These are phyloP conservation scores for Saturnispora ahearnii DNA, from an alignment of 805 yeast species.

Conservation along the genomic window DNA sequence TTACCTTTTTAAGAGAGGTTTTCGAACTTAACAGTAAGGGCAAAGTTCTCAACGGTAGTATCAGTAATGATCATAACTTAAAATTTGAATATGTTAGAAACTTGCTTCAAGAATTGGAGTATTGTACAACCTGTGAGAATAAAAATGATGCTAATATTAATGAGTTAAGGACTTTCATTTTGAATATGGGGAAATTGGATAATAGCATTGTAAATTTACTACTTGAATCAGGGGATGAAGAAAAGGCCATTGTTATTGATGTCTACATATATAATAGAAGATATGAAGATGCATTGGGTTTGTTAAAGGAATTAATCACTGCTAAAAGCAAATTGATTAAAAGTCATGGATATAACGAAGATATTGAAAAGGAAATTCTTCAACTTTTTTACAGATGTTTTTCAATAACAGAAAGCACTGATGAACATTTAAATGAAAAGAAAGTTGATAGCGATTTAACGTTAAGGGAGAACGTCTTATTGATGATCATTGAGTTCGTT, in stretches of 20 bases:
- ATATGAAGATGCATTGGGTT: conserved; percentile 24
- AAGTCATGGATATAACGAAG: conserved; percentile 7
- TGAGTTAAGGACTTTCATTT: conserved; percentile 13
- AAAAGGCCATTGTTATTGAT: conserved; percentile 28
- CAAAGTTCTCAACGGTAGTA: conserved; percentile 21
- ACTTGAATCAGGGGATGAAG: conserved; percentile 16
- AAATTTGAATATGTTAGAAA: conserved; percentile 10
- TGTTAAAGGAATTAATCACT: conserved; percentile 17
- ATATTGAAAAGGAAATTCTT: conserved; percentile 28
- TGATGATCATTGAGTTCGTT: conserved; percentile 31
- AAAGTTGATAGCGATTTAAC: conserved; percentile 18
- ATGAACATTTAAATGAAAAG: conserved; percentile 9
- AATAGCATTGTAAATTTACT: conserved; percentile 18
- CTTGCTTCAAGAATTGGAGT: not conserved
- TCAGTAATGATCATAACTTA: conserved; percentile 18
- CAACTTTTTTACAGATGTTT: conserved; percentile 28
- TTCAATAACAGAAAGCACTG: conserved; percentile 23
- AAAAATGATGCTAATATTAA: not conserved
- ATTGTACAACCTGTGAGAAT: not conserved
- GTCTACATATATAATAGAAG: conserved; percentile 21
- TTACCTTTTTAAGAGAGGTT: conserved; percentile 28
- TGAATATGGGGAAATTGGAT: conserved; percentile 13
- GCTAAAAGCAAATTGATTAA: conserved; percentile 18
- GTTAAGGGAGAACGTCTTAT: conserved; percentile 31
- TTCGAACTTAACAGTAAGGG: conserved; percentile 19